phyloP scores from a whole-genome alignment of 75 land plant species.

The Pinus taeda region DNA sequence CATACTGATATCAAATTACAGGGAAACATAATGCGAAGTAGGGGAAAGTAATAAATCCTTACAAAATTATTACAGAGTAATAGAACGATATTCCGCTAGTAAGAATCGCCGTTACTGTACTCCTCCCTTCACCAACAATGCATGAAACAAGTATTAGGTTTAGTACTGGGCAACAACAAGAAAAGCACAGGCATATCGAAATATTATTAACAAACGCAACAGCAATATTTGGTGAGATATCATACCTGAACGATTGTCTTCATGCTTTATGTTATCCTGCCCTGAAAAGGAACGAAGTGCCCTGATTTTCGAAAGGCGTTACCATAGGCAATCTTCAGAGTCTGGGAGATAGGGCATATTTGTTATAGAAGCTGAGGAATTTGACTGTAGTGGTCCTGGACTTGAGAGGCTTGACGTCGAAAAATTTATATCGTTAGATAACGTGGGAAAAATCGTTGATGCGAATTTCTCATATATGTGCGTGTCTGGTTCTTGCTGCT shows the following conservation, averaged over 20 bases:
- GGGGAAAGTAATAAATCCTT: neutral
- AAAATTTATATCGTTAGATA: neutral
- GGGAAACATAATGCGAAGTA: neutral
- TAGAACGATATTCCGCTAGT: neutral
- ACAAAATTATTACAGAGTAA: neutral
- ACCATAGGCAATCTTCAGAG: neutral
- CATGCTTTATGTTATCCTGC: neutral
- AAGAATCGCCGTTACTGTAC: neutral
- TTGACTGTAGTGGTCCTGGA: conserved; percentile 91
- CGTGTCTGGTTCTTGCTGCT: neutral
- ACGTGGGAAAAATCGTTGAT: neutral
- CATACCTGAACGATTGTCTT: conserved; percentile 1
- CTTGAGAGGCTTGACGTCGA: conserved; percentile 29
- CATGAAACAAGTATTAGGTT: neutral
- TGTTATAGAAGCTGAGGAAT: conserved; percentile 20
- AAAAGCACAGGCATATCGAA: neutral
- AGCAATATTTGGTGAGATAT: neutral
- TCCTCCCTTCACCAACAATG: conserved; percentile 1
- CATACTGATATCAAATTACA: neutral
- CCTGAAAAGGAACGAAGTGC: neutral
- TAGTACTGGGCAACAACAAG: neutral
- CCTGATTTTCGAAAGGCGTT: neutral
- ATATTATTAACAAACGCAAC: neutral
- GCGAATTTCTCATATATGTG: conserved; percentile 39
- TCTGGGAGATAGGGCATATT: neutral